Conservation (phyloP, 306 rosid species). For the Sesbania bispinosa region DNA sequence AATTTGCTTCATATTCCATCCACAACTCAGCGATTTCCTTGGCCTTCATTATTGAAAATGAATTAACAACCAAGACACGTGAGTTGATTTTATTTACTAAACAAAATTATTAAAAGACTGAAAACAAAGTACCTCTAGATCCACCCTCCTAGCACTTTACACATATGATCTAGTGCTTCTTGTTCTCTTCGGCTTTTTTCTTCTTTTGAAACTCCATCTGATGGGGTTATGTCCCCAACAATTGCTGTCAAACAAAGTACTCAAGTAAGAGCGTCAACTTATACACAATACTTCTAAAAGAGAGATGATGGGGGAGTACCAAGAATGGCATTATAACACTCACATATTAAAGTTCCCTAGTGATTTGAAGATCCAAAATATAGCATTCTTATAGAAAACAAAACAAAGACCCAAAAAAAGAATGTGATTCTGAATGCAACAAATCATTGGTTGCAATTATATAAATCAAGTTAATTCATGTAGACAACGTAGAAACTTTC, state of each 20-base stretch:
- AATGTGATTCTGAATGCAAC: too few relatives aligned
- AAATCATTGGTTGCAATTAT: too few relatives aligned
- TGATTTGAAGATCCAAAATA: background rate
- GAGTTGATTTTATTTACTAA: constrained; percentile 10
- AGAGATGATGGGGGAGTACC: background rate
- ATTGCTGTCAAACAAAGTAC: constrained; percentile 51
- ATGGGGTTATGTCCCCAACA: constrained; percentile 90
- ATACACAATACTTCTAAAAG: background rate
- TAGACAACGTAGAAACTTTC: background rate
- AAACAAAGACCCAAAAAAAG: too few relatives aligned
- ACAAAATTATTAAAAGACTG: background rate
- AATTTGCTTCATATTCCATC: constrained; percentile 79
- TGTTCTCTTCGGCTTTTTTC: constrained; percentile 73
- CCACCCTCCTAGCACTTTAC: constrained; percentile 94
- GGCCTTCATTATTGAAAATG: constrained; percentile 43
- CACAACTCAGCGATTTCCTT: constrained; percentile 76
- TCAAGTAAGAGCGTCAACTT: constrained; percentile 4
- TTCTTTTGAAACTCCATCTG: constrained; percentile 72
- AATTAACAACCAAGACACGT: constrained; percentile 17
- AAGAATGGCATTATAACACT: background rate
- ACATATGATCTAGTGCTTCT: constrained; percentile 83
- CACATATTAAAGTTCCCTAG: background rate
- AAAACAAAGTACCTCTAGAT: constrained; percentile 50
- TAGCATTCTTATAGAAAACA: too few relatives aligned
- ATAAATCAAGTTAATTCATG: too few relatives aligned